Evolutionary conservation across 108 stramenopile species (phyloP).

Genomic region (Stephanodiscus minutulus): DNA sequence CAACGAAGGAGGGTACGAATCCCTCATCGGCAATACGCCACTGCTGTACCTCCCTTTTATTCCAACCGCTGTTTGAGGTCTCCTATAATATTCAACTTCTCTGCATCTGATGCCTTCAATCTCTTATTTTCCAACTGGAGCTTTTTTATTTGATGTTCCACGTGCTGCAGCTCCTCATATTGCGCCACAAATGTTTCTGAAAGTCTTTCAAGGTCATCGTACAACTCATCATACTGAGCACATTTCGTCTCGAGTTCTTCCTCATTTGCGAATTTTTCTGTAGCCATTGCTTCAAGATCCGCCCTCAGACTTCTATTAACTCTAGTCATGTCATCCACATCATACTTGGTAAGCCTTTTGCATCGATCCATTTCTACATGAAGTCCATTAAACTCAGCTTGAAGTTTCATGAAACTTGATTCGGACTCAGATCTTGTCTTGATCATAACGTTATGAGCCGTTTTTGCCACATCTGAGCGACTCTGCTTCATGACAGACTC

Average conservation of each 20-base stretch:
- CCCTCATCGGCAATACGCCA: too few relatives aligned
- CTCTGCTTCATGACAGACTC: constrained; percentile 20
- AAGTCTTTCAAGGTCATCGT: constrained; percentile 40
- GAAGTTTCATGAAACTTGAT: constrained; percentile 11
- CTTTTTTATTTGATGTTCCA: constrained; percentile 21
- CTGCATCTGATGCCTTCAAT: constrained; percentile 20
- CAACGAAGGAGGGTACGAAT: too few relatives aligned
- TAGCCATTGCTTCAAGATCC: constrained; percentile 29
- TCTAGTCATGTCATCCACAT: constrained; percentile 35
- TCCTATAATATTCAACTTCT: constrained; percentile 12
- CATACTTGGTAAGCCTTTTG: constrained; percentile 30
- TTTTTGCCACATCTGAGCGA: constrained; percentile 21
- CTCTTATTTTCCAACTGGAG: constrained; percentile 18
- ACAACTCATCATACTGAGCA: constrained; percentile 30
- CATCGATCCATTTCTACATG: constrained; percentile 15
- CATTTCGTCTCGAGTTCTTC: constrained; percentile 16
- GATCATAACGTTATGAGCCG: constrained; percentile 15
- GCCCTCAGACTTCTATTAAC: constrained; percentile 30
- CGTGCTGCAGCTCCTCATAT: constrained; percentile 20
- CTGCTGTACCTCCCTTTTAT: too few relatives aligned
- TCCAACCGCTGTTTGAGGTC: constrained; percentile 14
- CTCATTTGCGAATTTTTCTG: constrained; percentile 8
- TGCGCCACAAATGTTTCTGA: constrained; percentile 42
- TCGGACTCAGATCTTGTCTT: constrained; percentile 20
- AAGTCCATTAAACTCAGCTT: constrained; percentile 14